Percentiles rank a stretch among this genome's conserved stretches.
Conservation (phyloP, 495 filamentous ascomycete species). For the Lepidopterella palustris region DNA sequence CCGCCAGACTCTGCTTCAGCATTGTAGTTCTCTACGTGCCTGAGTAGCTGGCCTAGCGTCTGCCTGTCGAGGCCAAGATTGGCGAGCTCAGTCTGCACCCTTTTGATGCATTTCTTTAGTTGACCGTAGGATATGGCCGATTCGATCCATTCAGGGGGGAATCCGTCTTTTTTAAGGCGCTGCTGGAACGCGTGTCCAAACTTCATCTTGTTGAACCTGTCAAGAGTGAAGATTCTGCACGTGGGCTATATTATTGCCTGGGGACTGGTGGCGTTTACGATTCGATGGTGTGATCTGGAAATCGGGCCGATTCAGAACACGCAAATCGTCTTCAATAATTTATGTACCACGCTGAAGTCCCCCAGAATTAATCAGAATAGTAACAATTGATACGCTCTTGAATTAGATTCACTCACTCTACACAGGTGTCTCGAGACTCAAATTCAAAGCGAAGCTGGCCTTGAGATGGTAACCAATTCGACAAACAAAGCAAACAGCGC, state of each 20-base stretch:
- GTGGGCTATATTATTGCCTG: constrained; percentile 5
- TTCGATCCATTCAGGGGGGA: constrained; percentile 59
- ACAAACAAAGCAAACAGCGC: too few species aligned
- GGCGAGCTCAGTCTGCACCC: constrained; percentile 54
- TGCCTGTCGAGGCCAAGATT: constrained; percentile 54
- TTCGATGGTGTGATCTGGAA: too few species aligned
- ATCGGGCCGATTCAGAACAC: too few species aligned
- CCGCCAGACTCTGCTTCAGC: constrained; percentile 6
- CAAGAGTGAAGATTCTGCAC: constrained; percentile 15
- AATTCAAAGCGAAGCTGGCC: too few species aligned
- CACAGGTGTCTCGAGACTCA: too few species aligned
- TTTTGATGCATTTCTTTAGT: constrained; percentile 70
- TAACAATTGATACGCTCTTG: too few species aligned
- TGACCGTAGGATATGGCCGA: constrained; percentile 65
- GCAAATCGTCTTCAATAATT: too few species aligned
- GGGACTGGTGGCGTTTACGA: constrained; percentile 11
- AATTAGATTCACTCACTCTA: too few species aligned
- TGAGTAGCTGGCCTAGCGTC: constrained; percentile 49
- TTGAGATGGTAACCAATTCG: too few species aligned
- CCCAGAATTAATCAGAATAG: too few species aligned
- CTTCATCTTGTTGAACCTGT: constrained; percentile 50
- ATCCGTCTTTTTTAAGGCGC: constrained; percentile 48
- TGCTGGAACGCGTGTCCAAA: constrained; percentile 64
- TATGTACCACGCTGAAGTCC: too few species aligned
- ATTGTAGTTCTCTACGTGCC: constrained; percentile 26